Base-by-base conservation (phyloP, 495 filamentous ascomycete species). In the Penicillium subrubescens region DNA sequence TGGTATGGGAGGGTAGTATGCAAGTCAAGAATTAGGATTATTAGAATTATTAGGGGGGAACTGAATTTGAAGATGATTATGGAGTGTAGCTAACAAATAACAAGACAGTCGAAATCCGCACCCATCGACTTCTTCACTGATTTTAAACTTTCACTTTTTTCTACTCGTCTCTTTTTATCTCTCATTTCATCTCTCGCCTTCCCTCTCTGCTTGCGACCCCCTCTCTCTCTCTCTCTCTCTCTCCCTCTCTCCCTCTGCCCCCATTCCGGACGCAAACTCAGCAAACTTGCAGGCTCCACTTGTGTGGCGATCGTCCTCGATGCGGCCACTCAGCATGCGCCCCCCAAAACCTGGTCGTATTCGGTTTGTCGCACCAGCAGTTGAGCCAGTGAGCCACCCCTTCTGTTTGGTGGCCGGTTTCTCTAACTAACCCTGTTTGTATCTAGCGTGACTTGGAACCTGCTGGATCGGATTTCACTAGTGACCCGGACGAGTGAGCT, bases 271-370 rank as follows among this genome's bases (percentile, higher is more conserved):
- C 43, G 33, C 53, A 68, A 53, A 60, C 19, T 33, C 59, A 68
- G 61, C 65, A 56, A 56, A 34, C 53, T 37, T 48, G 41, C n/a
- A 34, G 62, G 37, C 63, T 66, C 63, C 63, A 66, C 63, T 58
- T n/a, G 0, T 23, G 56, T 60, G 63, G 63, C 65, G 61, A 67
- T 67, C 65, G 31, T 23, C n/a, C 65, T 61, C 56, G 34, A 60
- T 67, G 46, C 61, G 57, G 61, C 61, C 61, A 64, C 27, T 64
- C 61, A 67, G 25, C 60, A 44, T 34, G 25, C 50, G n/a, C n/a
- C 44, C 15, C 48, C 48, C 31, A 52, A 50, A 27, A 31, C 53
- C 53, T 29, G 11, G 34, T 39, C 53, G 53, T 39, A 35, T 56
- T 56, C 53, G 34, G 19, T 25, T 48, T 48, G 48, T 52, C 48